Evolutionary conservation across 495 filamentous ascomycete genomes (phyloP), one percentile per base, ranked within the genome.

Genomic region (Daldinia bambusicola): DNA sequence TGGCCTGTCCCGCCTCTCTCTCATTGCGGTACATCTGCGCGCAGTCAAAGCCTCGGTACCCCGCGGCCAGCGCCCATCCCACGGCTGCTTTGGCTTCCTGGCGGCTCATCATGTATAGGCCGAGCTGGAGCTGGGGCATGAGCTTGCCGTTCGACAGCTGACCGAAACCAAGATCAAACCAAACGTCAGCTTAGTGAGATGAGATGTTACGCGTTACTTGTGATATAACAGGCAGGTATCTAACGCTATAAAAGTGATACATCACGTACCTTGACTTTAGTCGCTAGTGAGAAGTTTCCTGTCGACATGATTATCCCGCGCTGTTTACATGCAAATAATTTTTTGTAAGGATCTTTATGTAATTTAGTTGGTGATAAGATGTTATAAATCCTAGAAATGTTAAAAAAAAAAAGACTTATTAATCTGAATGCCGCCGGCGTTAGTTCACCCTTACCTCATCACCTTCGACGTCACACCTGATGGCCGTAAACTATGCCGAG

Each of bases 11-110:
- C 30, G 86, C 84, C 51, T 89, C 84, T 38, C 72, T 74, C 71
- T 92, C 90, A 63, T 92, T 92, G 63, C 80, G 76, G 74, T 91
- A 91, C 82, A 83, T 84, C 63, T 88, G 83, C 2, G 89, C 89
- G n/a, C 84, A 85, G 72, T 92, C 90, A 61, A 92, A 80, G 2
- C 80, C 76, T 20, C 76, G 77, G 68, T 82, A 82, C 31, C 85
- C 77, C 34, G 76, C 80, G 34, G 79, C 77, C 1, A 89, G 80
- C 13, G 89, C 88, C 71, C 79, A 81, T 40, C 75, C 74, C 6
- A 89, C 86, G 18, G 85, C 77, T 38, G 77, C 56, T 9, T 69
- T 75, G 3, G 84, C 83, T 68, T 88, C 85, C 30, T 72, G 68
- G 12, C 86, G 85, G 13, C 79, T 83, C 65, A 87, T 87, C 79